Conservation (phyloP, 139 green algal genomes). For the Coccomyxa sp. region DNA sequence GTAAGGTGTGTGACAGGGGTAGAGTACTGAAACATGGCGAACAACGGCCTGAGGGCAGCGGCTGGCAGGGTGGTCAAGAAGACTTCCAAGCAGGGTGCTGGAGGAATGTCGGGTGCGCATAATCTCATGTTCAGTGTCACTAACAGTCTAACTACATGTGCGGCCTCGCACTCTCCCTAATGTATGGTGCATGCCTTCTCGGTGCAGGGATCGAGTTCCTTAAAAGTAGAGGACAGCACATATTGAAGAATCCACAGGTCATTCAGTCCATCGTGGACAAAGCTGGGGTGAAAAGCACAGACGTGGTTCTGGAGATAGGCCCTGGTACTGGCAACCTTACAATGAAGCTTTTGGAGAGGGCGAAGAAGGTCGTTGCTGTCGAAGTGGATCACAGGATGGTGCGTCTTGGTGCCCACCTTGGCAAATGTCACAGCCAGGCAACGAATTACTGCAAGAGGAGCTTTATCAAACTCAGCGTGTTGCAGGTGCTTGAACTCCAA, state of each 20-base stretch:
- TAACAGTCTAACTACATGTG: neutral
- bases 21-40: neutral
- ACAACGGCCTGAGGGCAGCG: constrained; percentile 55
- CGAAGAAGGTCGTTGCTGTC: constrained; percentile 94
- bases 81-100: constrained; percentile 40
- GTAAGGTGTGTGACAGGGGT: too few relatives aligned
- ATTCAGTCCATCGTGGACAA: constrained; percentile 96
- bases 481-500: constrained; percentile 88
- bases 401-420: constrained; percentile 7
- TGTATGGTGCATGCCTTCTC: neutral
- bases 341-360: constrained; percentile 91
- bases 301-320: constrained; percentile 98
- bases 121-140: neutral
- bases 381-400: constrained; percentile 97
- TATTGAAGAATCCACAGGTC: constrained; percentile 96
- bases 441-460: neutral
- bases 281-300: constrained; percentile 91
- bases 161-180: neutral
- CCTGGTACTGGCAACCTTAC: constrained; percentile 88
- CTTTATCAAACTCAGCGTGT: neutral
- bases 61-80: constrained; percentile 72
- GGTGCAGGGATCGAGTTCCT: constrained; percentile 92
- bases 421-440: neutral
- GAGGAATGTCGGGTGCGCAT: constrained; percentile 58
- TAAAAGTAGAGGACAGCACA: constrained; percentile 98